Conservation (phyloP, 495 filamentous ascomycete genomes). For the Trichoderma parareesei region DNA sequence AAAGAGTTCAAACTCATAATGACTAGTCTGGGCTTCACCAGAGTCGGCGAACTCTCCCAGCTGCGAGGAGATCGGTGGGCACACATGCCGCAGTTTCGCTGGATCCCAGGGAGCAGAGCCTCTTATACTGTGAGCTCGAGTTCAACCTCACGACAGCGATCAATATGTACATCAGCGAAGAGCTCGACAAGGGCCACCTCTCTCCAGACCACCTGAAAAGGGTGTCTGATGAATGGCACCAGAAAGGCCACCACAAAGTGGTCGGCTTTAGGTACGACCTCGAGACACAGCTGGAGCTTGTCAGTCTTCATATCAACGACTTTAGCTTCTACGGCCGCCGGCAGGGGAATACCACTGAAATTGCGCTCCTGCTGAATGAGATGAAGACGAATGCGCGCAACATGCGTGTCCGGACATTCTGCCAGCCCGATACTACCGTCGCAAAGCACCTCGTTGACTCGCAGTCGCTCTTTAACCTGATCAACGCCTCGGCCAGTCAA, state of each 20-base stretch:
- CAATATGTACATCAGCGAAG: constrained; percentile 29
- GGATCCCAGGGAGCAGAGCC: constrained; percentile 35
- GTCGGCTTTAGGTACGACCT: constrained; percentile 39
- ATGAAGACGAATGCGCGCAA: constrained; percentile 32
- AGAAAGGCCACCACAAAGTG: constrained; percentile 35
- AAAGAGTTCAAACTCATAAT: constrained; percentile 17
- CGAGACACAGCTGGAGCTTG: constrained; percentile 41
- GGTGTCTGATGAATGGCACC: constrained; percentile 30
- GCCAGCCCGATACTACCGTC: constrained; percentile 40
- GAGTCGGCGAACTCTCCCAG: constrained; percentile 21
- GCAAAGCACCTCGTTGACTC: constrained; percentile 38
- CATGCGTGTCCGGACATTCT: constrained; percentile 35
- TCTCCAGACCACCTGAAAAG: constrained; percentile 25
- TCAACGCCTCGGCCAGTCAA: constrained; percentile 24
- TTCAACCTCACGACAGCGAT: constrained; percentile 28
- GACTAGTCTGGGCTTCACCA: constrained; percentile 9
- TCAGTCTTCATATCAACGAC: constrained; percentile 27
- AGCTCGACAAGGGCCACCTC: constrained; percentile 33
- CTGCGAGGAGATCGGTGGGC: constrained; percentile 15
- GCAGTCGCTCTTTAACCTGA: constrained; percentile 28
- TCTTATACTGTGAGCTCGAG: constrained; percentile 40
- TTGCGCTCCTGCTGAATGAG: constrained; percentile 30
- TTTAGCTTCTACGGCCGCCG: constrained; percentile 37
- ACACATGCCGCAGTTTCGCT: constrained; percentile 29
- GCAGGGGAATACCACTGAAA: constrained; percentile 17